Evolutionary conservation across 2,329 filamentous ascomycete genomes (phyloP), one percentile per base, ranked within the genome.

Genomic region (Aspergillus ibericus): DNA sequence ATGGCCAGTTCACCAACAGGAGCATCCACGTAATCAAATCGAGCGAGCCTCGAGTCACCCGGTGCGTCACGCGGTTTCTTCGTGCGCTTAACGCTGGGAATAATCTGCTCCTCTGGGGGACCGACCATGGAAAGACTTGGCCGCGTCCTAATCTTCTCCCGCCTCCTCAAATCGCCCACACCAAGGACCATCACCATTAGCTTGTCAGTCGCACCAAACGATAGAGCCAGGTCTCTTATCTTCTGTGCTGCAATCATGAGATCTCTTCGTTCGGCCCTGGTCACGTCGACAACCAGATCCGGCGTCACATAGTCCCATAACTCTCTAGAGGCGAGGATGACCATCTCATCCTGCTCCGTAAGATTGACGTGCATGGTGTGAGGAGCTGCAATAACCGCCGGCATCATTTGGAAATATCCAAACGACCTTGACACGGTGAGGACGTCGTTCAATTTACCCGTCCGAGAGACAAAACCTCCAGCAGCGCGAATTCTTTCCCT

Each of bases 141-240:
- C 56, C 91, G 85, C 53, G 90, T 79, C 77, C 88, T 75, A 54
- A 88, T 90, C 63, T 90, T 85, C 72, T 96, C 90, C 58, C 92
- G 86, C 71, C 91, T 90, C 77, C 96, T 93, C 55, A 99, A 80
- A 70, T 98, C 93, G 56, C 90, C 88, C 36, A 99, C 90, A 56
- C 93, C 93, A 55, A 99, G 88, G 81, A 99, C 91, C 93, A 98
- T 98, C 46, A 99, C 92, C 93, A 98, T 98, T 63, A 98, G 91
- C 78, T 99, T 99, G 70, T 89, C 89, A 1, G 88, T 93, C 12
- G 93, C 91, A 54, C 95, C 95, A 73, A 97, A 98, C 1, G 93
- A 92, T 72, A 99, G 96, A 42, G 95, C 95, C 55, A 98, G 81
- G 78, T 99, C 95, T 59, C 95, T 88, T 32, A 99, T 83, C 77